Base-by-base conservation (phyloP, 257 asterid genomes). In the Orobanche coerulescens region DNA sequence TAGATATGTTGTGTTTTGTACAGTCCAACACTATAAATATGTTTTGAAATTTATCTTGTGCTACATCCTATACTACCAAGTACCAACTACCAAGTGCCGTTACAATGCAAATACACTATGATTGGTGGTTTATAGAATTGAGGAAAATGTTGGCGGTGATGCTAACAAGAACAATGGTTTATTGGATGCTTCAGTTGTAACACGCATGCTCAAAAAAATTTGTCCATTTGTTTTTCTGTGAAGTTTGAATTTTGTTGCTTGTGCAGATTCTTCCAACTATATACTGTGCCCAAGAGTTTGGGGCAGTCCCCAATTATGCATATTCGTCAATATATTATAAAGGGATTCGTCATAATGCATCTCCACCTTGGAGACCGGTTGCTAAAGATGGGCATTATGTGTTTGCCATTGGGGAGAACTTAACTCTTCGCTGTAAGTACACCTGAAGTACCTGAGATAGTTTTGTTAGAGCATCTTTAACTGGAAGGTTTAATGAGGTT, bases 281-380 rank as follows among this genome's bases (percentile, higher is more conserved):
- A 62, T 78, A 79, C 60, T 76, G 83, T 71, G 79, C 76, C 51
- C 87, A 83, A 73, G 94, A 83, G 61, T 76, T 72, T 75, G 92
- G 77, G 56, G 25, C 75, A 20, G 66, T 75, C 63, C 74, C 90
- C 42, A 85, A 75, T 70, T 81, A 81, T 72, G 86, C 86, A 13
- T 75, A 82, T 76, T 85, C 96, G 24, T 85, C 96, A 36, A 78
- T 81, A 46, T 88, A 85, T 79, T 81, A 77, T 80, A 85, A 82
- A 63, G 92, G 89, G 65, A 64, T 84, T 67, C 76, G 81, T 24
- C 81, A 68, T 39, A 81, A 71, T 70, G 85, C 82, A 31, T 88
- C 96, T 71, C 96, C 95, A 40, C 94, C 96, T n/a, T 79, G 82
- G 90, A 79, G 96, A 68, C 69, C 82, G 26, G 93, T 85, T 73